These are phyloP conservation scores for Chondrus crispus DNA, from an alignment of 23 red algal genomes.

Conservation along the genomic window DNA sequence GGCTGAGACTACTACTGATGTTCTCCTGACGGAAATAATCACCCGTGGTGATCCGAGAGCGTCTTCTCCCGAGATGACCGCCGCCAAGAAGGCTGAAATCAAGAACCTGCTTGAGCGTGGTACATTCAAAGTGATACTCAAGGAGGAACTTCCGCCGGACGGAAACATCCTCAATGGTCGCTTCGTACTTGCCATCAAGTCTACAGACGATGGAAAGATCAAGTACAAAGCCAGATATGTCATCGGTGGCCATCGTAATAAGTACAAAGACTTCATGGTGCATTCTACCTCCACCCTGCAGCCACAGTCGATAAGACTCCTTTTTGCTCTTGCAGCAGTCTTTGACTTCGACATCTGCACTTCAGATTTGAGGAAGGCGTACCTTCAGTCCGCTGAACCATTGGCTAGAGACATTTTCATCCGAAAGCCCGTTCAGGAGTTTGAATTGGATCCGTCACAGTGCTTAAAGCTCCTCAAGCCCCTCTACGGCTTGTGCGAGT, in stretches of 20 bases:
- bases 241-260: neutral
- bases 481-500: slow-evolving; percentile 18
- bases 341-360: slow-evolving; percentile 6
- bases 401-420: slow-evolving; percentile 16
- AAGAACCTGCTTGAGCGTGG: neutral
- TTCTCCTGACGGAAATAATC: no score
- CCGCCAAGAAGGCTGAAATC: neutral
- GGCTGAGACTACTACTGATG: neutral
- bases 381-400: slow-evolving; percentile 26
- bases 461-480: slow-evolving; percentile 14
- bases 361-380: slow-evolving; percentile 12
- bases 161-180: neutral
- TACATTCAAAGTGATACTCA: neutral
- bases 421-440: neutral
- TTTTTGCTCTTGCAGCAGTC: neutral
- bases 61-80: no score
- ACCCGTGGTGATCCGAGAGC: no score
- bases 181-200: neutral
- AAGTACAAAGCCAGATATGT: slow-evolving; percentile 12
- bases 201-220: neutral
- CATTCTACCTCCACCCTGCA: slow-evolving; percentile 1
- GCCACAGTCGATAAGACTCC: slow-evolving; percentile 5
- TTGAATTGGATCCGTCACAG: slow-evolving; percentile 19
- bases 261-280: slow-evolving; percentile 28
- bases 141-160: neutral